A percentile compares a stretch with the other conserved stretches of the same genome.
Evolutionary conservation across 352 stramenopile species (phyloP).

Genomic region (Saprolegnia diclina): DNA sequence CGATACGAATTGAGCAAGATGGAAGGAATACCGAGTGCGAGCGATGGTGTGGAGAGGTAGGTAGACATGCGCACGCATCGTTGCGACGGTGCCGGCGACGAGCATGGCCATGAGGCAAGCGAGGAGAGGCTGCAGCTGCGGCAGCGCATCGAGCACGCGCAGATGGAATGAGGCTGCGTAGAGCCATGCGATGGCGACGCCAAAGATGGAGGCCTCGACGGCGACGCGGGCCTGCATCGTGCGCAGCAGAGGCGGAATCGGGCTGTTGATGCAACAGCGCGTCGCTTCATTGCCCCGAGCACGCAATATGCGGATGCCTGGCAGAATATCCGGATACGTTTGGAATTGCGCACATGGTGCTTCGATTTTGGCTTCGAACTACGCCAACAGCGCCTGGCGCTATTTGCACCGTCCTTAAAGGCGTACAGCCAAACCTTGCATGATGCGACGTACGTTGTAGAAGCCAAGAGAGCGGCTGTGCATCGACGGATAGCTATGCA

Average conservation of each 20-base stretch:
- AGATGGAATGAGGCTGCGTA: constrained; percentile 4
- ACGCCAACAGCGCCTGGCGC: not conserved
- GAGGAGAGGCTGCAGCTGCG: not conserved
- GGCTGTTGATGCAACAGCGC: constrained; percentile 12
- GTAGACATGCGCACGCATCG: not conserved
- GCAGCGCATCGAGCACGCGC: not conserved
- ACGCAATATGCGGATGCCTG: not conserved
- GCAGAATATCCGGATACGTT: not conserved
- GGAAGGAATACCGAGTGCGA: not conserved
- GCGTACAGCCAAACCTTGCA: too few species aligned
- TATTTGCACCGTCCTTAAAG: not conserved
- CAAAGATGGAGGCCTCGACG: constrained; percentile 22
- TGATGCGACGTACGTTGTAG: too few species aligned
- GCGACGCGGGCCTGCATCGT: constrained; percentile 5
- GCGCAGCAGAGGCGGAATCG: not conserved
- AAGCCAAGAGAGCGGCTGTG: too few species aligned
- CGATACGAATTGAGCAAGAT: not conserved
- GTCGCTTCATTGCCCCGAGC: not conserved
- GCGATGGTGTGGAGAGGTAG: not conserved
- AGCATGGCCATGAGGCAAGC: not conserved
- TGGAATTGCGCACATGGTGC: too few species aligned
- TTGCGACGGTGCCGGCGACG: not conserved
- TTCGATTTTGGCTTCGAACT: not conserved
- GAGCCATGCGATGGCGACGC: constrained; percentile 15
- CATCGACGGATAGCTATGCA: too few species aligned